Conservation (phyloP, 768 basidiomycete species). For the Boletus tomentosulus region DNA sequence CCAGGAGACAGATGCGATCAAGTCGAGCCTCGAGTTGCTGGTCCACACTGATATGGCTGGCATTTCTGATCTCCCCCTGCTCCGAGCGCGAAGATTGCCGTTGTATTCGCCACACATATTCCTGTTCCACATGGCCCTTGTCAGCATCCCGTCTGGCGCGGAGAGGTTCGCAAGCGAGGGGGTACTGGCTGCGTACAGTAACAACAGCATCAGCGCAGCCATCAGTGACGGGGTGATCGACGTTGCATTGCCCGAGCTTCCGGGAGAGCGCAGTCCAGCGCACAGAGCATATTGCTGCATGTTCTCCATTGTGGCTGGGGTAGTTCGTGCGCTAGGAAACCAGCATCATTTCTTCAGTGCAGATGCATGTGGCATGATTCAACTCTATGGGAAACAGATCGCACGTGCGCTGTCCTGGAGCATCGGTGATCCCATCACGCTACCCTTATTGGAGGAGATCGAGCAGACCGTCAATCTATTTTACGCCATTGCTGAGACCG, state of each 20-base stretch:
- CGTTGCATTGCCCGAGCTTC: slow-evolving; percentile 60
- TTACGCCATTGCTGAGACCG: slow-evolving; percentile 61
- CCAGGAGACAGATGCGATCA: slow-evolving; percentile 77
- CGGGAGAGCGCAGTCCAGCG: slow-evolving; percentile 71
- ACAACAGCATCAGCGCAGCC: slow-evolving; percentile 72
- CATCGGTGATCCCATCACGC: slow-evolving; percentile 69
- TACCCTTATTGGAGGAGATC: slow-evolving; percentile 77
- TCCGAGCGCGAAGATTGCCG: slow-evolving; percentile 59
- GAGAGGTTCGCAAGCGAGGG: slow-evolving; percentile 85
- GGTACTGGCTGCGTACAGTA: slow-evolving; percentile 75
- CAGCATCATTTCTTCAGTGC: slow-evolving; percentile 77
- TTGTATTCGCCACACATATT: slow-evolving; percentile 77
- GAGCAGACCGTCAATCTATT: slow-evolving; percentile 78
- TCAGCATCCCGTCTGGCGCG: slow-evolving; percentile 69
- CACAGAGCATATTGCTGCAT: slow-evolving; percentile 83
- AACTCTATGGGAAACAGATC: slow-evolving; percentile 81
- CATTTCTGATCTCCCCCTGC: slow-evolving; percentile 58
- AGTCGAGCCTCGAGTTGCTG: slow-evolving; percentile 69
- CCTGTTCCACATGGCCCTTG: slow-evolving; percentile 82
- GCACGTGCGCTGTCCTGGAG: slow-evolving; percentile 77
- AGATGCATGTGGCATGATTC: slow-evolving; percentile 82
- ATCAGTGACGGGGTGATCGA: slow-evolving; percentile 74
- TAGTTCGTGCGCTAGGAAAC: slow-evolving; percentile 57
- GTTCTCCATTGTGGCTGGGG: slow-evolving; percentile 72
- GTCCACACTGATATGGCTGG: slow-evolving; percentile 66